phyloP scores from a whole-genome alignment of 2,329 filamentous ascomycete species.

The Aspergillaceae sp. region DNA sequence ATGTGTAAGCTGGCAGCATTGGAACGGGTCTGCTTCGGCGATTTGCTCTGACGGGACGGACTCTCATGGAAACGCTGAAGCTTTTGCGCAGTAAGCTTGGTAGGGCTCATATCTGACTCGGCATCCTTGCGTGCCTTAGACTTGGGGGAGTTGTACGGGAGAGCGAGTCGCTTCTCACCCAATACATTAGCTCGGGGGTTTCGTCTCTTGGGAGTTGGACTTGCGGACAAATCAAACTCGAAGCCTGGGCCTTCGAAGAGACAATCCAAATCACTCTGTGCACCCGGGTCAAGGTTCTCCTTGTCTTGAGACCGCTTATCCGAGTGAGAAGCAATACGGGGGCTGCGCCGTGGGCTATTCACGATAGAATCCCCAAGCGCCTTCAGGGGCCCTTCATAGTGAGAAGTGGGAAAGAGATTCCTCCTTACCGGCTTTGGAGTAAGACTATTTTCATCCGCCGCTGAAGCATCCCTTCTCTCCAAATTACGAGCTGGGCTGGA shows the following conservation, averaged over 20 bases:
- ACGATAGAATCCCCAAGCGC: slow-evolving; percentile 26
- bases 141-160: slow-evolving; percentile 28
- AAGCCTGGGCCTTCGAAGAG: slow-evolving; percentile 56
- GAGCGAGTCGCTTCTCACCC: slow-evolving; percentile 28
- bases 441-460: slow-evolving; percentile 38
- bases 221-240: slow-evolving; percentile 49
- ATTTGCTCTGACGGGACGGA: slow-evolving; percentile 15
- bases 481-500: slow-evolving; percentile 51
- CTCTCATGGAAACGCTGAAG: slow-evolving; percentile 25
- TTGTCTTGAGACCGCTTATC: slow-evolving; percentile 44
- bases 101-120: slow-evolving; percentile 15
- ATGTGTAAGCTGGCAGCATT: slow-evolving; percentile 11
- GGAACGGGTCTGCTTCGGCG: slow-evolving; percentile 16
- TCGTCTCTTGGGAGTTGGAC: slow-evolving; percentile 44
- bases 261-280: slow-evolving; percentile 48
- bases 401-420: slow-evolving; percentile 35
- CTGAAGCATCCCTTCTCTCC: slow-evolving; percentile 32
- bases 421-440: slow-evolving; percentile 48
- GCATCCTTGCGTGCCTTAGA: slow-evolving; percentile 18
- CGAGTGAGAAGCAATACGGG: slow-evolving; percentile 27
- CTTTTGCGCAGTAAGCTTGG: slow-evolving; percentile 25
- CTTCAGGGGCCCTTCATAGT: slow-evolving; percentile 29
- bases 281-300: slow-evolving; percentile 45
- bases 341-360: slow-evolving; percentile 44
- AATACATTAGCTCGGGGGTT: slow-evolving; percentile 39